Evolutionary conservation across 1,284 basidiomycete species (phyloP).

Genomic region (Trametes pubescens): DNA sequence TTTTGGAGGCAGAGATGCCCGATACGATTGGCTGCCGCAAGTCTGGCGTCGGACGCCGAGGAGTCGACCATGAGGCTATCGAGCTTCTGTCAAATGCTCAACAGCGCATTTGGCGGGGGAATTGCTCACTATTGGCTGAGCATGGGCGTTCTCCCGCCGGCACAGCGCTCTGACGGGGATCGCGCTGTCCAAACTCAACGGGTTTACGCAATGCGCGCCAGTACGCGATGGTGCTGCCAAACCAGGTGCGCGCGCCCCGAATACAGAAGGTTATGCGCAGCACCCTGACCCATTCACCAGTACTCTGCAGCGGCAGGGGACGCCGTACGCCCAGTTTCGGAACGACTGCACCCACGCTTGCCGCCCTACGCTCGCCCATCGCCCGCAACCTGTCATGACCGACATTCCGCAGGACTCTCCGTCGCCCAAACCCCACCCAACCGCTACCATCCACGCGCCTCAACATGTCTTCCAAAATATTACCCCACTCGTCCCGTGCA

Average conservation of each 20-base stretch:
- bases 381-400: neutral
- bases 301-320: neutral
- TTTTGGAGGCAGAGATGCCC: neutral
- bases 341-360: neutral
- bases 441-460: neutral
- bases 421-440: neutral
- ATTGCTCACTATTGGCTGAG: neutral
- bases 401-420: neutral
- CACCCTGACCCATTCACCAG: neutral
- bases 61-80: conserved; percentile 22
- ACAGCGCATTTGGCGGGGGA: neutral
- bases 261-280: neutral
- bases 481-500: neutral
- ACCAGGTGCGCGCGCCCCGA: neutral
- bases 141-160: neutral
- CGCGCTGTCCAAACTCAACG: neutral
- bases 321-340: too few relatives aligned
- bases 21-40: neutral
- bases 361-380: conserved; percentile 1
- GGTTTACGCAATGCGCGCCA: neutral
- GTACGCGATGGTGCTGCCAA: neutral
- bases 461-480: neutral
- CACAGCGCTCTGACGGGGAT: neutral
- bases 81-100: conserved; percentile 16
- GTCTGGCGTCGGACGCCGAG: conserved; percentile 18